These are phyloP conservation scores for Calophaca sinica DNA, from an alignment of 306 rosid genomes.

Conservation along the genomic window DNA sequence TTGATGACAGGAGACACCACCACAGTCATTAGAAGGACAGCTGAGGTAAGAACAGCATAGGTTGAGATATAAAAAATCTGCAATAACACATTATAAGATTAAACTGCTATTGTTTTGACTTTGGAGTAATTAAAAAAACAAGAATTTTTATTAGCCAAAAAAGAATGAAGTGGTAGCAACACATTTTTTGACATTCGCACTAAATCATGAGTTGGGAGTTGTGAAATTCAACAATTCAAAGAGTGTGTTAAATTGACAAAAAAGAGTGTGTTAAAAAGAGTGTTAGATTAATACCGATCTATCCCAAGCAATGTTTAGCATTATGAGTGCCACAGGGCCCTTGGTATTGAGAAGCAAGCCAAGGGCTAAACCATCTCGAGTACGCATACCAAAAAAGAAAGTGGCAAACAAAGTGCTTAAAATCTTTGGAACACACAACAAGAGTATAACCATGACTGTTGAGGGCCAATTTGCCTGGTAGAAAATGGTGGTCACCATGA, in stretches of 20 bases:
- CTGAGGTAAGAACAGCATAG: conserved; percentile 24
- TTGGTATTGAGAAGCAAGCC: conserved; percentile 59
- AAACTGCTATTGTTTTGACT: background rate
- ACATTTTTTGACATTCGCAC: no score
- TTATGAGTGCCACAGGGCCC: conserved; percentile 49
- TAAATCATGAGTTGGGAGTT: no score
- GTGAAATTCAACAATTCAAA: no score
- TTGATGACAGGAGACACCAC: conserved; percentile 41
- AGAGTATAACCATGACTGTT: background rate
- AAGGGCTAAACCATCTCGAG: conserved; percentile 46
- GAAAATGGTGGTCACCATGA: background rate
- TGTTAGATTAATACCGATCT: conserved; percentile 32
- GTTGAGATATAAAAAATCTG: conserved; percentile 38
- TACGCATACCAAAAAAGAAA: conserved; percentile 28
- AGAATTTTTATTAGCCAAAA: background rate
- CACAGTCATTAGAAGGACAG: conserved; percentile 50
- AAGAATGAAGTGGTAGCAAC: no score
- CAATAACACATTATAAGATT: background rate
- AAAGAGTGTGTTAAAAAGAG: no score
- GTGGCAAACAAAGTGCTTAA: conserved; percentile 45
- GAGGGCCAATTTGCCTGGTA: background rate
- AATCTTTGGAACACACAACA: conserved; percentile 45
- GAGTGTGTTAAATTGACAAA: no score
- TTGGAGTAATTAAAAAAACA: background rate
- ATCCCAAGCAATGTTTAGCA: conserved; percentile 51